phyloP scores from a whole-genome alignment of 2,329 filamentous ascomycete species.

The Cladosporium sphaerospermum region DNA sequence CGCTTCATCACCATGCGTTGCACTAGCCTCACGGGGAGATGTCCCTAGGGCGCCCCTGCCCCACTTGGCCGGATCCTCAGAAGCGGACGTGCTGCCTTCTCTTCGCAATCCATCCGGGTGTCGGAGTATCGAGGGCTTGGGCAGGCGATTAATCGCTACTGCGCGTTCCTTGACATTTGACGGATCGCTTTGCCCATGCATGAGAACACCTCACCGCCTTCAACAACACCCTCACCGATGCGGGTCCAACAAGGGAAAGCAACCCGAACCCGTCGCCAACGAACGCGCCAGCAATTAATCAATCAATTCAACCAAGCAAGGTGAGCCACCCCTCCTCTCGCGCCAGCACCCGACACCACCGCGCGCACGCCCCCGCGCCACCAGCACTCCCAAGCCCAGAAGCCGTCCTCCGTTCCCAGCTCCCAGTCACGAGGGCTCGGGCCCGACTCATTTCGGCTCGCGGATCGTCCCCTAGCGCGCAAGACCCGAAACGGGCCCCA shows the following conservation, averaged over 20 bases:
- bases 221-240: no score
- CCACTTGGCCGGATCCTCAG: conserved; percentile 9
- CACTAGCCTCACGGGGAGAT: conserved; percentile 11
- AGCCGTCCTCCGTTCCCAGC: conserved; percentile 6
- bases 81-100: conserved; percentile 2
- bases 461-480: conserved; percentile 9
- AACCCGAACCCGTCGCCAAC: no score
- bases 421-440: conserved; percentile 10
- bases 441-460: conserved; percentile 6
- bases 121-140: conserved; percentile 2
- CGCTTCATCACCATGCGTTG: conserved; percentile 7
- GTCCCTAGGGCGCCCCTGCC: conserved; percentile 6
- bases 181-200: no score
- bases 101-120: not conserved
- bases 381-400: not conserved
- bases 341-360: not conserved
- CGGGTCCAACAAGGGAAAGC: no score
- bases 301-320: conserved; percentile 1
- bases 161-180: no score
- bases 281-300: not conserved
- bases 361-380: conserved; percentile 2
- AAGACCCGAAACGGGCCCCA: conserved; percentile 4
- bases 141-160: not conserved
- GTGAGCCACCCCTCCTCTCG: not conserved
- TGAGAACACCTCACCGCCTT: no score